Percentiles rank a stretch among this genome's conserved stretches.
Conservation (phyloP, 208 protist species). For the Angomonas desouzai region DNA sequence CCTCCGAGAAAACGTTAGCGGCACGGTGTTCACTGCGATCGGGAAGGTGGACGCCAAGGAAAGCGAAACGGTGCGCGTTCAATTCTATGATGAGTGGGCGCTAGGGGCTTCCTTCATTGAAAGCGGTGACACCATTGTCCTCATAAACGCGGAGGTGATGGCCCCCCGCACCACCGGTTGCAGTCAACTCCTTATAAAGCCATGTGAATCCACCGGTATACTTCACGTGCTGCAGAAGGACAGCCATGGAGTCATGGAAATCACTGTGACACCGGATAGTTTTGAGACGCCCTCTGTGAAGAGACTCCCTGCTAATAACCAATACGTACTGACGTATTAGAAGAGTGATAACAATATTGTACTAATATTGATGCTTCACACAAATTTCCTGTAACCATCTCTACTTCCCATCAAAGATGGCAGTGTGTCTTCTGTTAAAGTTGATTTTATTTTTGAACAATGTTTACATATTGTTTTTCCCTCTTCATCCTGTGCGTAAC, state of each 20-base stretch:
- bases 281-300: neutral
- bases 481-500: neutral
- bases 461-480: neutral
- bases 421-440: too few relatives aligned
- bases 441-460: too few relatives aligned
- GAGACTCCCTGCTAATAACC: neutral
- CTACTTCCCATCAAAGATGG: too few relatives aligned
- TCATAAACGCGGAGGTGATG: constrained; percentile 37
- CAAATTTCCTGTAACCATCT: too few relatives aligned
- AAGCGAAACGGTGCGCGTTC: constrained; percentile 27
- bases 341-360: too few relatives aligned
- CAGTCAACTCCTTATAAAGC: constrained; percentile 15
- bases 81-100: constrained; percentile 75
- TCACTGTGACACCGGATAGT: neutral
- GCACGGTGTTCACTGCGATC: constrained; percentile 48
- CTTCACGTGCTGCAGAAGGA: constrained; percentile 40
- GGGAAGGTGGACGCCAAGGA: constrained; percentile 22
- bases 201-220: constrained; percentile 30
- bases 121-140: constrained; percentile 46
- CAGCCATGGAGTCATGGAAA: constrained; percentile 18
- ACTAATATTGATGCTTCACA: too few relatives aligned
- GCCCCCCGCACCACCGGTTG: constrained; percentile 14
- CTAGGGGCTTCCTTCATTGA: constrained; percentile 59
- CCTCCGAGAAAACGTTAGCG: constrained; percentile 45
- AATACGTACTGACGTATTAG: neutral